Evolutionary conservation across 768 basidiomycete genomes (phyloP), one percentile per base, ranked within the genome.

Genomic region (Clavulina sp.): DNA sequence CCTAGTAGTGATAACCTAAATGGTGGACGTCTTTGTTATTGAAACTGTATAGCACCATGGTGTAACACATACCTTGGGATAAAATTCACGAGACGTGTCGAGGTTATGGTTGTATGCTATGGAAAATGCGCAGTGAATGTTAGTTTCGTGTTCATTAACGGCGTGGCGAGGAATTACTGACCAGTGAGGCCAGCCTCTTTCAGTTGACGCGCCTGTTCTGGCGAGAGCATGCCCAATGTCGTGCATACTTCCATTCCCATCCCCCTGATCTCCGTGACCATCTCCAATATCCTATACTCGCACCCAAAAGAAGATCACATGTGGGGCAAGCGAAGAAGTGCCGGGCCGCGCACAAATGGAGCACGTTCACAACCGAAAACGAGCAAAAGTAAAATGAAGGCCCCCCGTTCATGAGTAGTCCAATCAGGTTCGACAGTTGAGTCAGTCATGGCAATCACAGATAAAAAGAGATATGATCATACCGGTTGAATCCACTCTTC

Each of bases 231-330:
- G 43, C 93, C 93, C 29, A 99, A 76, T 3, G 93, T 99, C 38
- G 93, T 96, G 70, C 93, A 99, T 24, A 99, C 93, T 68, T 99
- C 93, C 93, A 99, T 95, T 36, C 82, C 92, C 86, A 96, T 91
- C 19, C 76, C 84, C 57, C 55, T 56, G 43, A 70, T 66, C 50
- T 69, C 69, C 48, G 59, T 62, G 38, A 97, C 92, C 91, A 97
- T 97, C 56, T 78, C 70, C 56, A 97, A 68, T 60, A 97, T 96
- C 59, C 77, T 49, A 33, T 9, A 28, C n/a, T n/a, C n/a, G n/a
- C n/a, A n/a, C n/a, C n/a, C n/a, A n/a, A n/a, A n/a, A n/a, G n/a
- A n/a, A n/a, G n/a, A n/a, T n/a, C n/a, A n/a, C n/a, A n/a, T n/a
- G n/a, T n/a, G n/a, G n/a, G n/a, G n/a, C n/a, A n/a, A n/a, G n/a